phyloP scores from a whole-genome alignment of 805 yeast species.

The Clavispora vitiphila region DNA sequence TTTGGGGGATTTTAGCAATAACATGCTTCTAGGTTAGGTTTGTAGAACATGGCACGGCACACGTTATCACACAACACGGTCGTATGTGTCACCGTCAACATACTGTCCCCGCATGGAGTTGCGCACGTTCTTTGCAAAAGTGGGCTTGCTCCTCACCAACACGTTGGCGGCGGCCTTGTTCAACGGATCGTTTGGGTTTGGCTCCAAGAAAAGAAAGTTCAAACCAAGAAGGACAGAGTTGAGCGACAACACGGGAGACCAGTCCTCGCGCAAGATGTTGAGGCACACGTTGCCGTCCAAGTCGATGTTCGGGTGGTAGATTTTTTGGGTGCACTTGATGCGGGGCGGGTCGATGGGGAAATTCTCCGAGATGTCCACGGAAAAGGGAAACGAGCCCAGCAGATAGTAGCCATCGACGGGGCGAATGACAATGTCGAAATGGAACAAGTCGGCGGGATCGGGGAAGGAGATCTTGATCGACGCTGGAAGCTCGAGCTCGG shows the following conservation, averaged over 20 bases:
- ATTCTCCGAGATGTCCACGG: slow-evolving; percentile 58
- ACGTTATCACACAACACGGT: slow-evolving; percentile 59
- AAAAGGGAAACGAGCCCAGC: slow-evolving; percentile 66
- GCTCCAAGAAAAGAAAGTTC: slow-evolving; percentile 80
- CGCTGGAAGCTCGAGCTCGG: slow-evolving; percentile 60
- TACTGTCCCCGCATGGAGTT: slow-evolving; percentile 69
- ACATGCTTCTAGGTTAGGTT: no score
- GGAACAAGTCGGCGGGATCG: slow-evolving; percentile 53
- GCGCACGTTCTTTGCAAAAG: slow-evolving; percentile 54
- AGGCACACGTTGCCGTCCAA: slow-evolving; percentile 85
- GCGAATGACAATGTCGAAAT: slow-evolving; percentile 49
- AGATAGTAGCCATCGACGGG: slow-evolving; percentile 74
- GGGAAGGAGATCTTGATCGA: slow-evolving; percentile 50
- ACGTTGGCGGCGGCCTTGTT: slow-evolving; percentile 82
- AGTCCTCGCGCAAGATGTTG: slow-evolving; percentile 87
- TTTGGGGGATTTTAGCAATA: no score
- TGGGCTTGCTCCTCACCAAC: slow-evolving; percentile 29
- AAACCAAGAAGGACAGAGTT: slow-evolving; percentile 81
- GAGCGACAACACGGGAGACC: slow-evolving; percentile 89
- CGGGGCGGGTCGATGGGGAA: slow-evolving; percentile 94
- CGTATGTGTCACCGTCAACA: slow-evolving; percentile 56
- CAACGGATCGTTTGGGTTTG: slow-evolving; percentile 88
- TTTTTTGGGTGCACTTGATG: slow-evolving; percentile 62
- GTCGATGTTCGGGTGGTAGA: slow-evolving; percentile 94
- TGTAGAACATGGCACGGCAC: no score